Base-by-base conservation (phyloP, 805 yeast species). In the Candida adriatica region DNA sequence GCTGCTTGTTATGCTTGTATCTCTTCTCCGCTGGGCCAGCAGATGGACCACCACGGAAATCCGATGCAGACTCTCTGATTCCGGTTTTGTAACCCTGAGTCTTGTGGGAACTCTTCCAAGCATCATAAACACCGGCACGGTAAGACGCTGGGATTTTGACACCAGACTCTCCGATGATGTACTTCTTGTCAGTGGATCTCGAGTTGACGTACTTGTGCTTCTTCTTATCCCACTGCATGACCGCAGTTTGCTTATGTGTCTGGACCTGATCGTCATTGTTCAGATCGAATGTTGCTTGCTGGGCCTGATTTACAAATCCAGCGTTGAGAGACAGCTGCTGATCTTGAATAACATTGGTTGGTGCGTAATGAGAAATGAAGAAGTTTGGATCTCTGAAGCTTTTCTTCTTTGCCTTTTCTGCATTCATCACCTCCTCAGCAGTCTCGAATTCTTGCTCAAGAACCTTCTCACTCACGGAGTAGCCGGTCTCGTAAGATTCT, bases 81-180 rank as follows among this genome's bases (percentile, higher is more conserved):
- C 84, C 87, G 16, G 68, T 73, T 42, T 65, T 66, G 33, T 64
- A 44, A 27, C 75, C 66, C 33, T 68, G 66, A 27, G 75, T 50
- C 43, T 70, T 73, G 55, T 86, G 73, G 23, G 76, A 74, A 42
- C 76, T 69, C 53, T 82, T 82, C 99, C 99, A 92, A 26, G 79
- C 80, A 34, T 88, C 97, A 51, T 75, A 92, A 43, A 85, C 76
- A 27, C 99, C 99, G 3, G 94, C 78, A 51, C 84, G 71, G 61
- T 78, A 86, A 10, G 92, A 70, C 1, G 98, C 97, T 6, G 97
- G 96, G 29, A 92, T 75, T 53, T 73, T 75, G 48, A 81, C 87
- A 6, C 99, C 99, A 56, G 85, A 79, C 56, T 92, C 99, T 40
- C 97, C 94, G 42, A 86, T 79, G 49, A 92, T 92, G 59, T 69